These are phyloP conservation scores for Fusarium sp. DNA, from an alignment of 2,329 filamentous ascomycete species.

Conservation along the genomic window DNA sequence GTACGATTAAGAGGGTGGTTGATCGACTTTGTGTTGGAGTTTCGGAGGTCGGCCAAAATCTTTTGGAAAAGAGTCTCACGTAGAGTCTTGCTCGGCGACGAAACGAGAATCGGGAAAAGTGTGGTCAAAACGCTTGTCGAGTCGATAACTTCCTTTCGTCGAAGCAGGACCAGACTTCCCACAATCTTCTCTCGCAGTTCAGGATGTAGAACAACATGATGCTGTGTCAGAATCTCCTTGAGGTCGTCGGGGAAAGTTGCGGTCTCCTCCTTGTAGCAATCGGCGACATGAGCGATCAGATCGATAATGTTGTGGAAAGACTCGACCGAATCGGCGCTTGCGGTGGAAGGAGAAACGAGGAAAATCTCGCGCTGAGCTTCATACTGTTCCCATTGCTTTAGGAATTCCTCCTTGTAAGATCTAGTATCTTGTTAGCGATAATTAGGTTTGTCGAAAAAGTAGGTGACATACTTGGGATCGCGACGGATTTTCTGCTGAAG, in stretches of 20 bases:
- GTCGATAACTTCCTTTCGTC: constrained; percentile 92
- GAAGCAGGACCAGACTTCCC: constrained; percentile 84
- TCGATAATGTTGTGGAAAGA: constrained; percentile 93
- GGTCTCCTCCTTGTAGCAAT: constrained; percentile 89
- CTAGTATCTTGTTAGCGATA: constrained; percentile 53
- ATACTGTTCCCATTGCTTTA: constrained; percentile 91
- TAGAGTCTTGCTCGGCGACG: constrained; percentile 91
- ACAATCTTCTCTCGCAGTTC: constrained; percentile 96
- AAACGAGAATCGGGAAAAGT: constrained; percentile 91
- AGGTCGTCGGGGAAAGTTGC: constrained; percentile 82
- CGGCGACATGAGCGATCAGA: constrained; percentile 91
- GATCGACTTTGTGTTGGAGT: constrained; percentile 84
- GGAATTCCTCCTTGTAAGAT: constrained; percentile 90
- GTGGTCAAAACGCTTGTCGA: constrained; percentile 86
- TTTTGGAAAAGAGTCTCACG: constrained; percentile 86
- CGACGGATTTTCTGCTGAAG: constrained; percentile 91
- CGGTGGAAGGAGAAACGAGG: constrained; percentile 81
- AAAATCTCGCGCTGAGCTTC: constrained; percentile 92
- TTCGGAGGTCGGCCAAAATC: constrained; percentile 89
- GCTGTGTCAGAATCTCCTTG: constrained; percentile 80
- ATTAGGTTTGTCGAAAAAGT: not conserved
- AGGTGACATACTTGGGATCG: constrained; percentile 75
- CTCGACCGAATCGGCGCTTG: constrained; percentile 80
- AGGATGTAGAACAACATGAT: constrained; percentile 84
- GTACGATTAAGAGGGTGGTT: constrained; percentile 95